Evolutionary conservation across 2,329 filamentous ascomycete genomes (phyloP).

Genomic region (Fusarium sp.): DNA sequence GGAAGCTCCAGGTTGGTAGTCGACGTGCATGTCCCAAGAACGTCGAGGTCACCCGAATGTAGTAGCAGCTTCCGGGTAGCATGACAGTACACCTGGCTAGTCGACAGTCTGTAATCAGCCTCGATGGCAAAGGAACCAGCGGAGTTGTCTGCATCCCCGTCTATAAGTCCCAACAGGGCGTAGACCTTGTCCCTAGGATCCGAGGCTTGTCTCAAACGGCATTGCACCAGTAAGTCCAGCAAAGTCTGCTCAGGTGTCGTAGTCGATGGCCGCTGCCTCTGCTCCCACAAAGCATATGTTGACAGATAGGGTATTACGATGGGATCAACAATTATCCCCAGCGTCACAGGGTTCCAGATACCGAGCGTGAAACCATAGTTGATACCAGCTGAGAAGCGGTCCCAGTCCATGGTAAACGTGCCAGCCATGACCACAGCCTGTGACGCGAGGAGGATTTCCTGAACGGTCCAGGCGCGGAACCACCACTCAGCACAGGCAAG

Average conservation of each 20-base stretch:
- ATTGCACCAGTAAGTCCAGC: neutral
- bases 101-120: neutral
- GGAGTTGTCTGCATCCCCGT: neutral
- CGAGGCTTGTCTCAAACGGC: neutral
- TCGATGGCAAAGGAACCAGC: neutral
- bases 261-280: neutral
- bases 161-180: neutral
- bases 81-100: neutral
- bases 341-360: neutral
- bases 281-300: neutral
- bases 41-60: neutral
- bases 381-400: neutral
- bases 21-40: neutral
- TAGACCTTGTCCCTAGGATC: neutral
- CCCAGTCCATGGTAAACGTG: neutral
- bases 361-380: neutral
- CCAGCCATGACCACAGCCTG: neutral
- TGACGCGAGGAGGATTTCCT: neutral
- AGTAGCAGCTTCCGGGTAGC: neutral
- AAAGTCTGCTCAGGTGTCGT: neutral
- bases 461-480: neutral
- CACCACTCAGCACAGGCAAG: neutral
- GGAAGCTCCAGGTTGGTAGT: neutral
- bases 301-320: neutral
- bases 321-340: neutral